Evolutionary conservation across 1,284 basidiomycete species (phyloP).

Genomic region (Rhodotorula sp.): DNA sequence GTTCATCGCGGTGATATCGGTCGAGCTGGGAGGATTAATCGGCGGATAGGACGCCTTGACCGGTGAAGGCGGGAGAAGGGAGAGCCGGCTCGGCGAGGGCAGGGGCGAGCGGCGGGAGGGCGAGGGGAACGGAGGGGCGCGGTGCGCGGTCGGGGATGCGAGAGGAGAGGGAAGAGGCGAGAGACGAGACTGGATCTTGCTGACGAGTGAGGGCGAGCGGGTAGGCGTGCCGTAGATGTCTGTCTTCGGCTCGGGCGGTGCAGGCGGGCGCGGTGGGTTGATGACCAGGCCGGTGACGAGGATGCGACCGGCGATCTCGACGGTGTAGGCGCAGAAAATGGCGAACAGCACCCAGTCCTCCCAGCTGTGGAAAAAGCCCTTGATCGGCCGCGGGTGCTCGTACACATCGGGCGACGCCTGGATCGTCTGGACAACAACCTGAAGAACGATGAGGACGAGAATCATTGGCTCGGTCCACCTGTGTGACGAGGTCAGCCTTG

Average conservation of each 20-base stretch:
- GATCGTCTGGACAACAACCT: conserved; percentile 78
- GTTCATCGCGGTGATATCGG: conserved; percentile 2
- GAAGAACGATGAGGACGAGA: conserved; percentile 77
- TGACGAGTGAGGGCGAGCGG: conserved; percentile 22
- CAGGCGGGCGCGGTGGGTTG: conserved; percentile 66
- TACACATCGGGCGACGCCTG: conserved; percentile 66
- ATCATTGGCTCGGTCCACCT: conserved; percentile 88
- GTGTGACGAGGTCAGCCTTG: not conserved
- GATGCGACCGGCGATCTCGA: conserved; percentile 86
- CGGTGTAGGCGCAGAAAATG: conserved; percentile 81
- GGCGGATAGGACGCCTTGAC: conserved; percentile 9
- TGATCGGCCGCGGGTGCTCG: conserved; percentile 52
- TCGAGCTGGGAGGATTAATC: not conserved
- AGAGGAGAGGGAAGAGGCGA: conserved; percentile 11
- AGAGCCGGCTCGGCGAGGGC: not conserved
- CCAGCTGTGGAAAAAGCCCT: conserved; percentile 83
- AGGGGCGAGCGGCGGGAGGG: not conserved
- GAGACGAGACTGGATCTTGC: conserved; percentile 15
- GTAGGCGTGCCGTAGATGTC: conserved; percentile 3
- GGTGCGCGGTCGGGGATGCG: not conserved
- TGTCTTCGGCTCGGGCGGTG: not conserved
- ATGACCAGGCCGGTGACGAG: conserved; percentile 87
- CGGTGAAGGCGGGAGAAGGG: conserved; percentile 2
- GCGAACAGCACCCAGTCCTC: conserved; percentile 81
- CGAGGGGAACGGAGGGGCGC: not conserved